These are phyloP conservation scores for Articulospora tetracladia DNA, from an alignment of 495 filamentous ascomycete species.

Conservation along the genomic window DNA sequence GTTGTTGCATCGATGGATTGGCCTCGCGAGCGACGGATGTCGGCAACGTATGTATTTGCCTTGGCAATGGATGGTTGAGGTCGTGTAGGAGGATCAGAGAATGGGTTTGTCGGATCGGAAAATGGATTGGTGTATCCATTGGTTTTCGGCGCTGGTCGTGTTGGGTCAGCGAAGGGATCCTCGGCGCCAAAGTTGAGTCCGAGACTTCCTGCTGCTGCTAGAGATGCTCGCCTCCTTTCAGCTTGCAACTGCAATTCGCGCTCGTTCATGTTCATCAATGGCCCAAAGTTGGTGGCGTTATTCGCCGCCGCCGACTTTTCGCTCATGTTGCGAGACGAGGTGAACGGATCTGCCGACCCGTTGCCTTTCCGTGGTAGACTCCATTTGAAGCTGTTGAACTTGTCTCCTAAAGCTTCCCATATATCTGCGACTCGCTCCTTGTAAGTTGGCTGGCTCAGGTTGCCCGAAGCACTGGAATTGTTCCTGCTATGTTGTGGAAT, in stretches of 20 bases:
- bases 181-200: constrained; percentile 31
- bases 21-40: constrained; percentile 41
- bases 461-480: constrained; percentile 20
- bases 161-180: constrained; percentile 40
- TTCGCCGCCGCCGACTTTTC: constrained; percentile 23
- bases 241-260: constrained; percentile 23
- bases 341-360: constrained; percentile 21
- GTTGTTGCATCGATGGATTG: constrained; percentile 33
- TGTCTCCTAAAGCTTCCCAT: constrained; percentile 38
- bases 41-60: constrained; percentile 36
- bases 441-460: constrained; percentile 14
- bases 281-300: constrained; percentile 22
- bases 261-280: constrained; percentile 24
- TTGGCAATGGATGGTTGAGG: constrained; percentile 22
- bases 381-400: constrained; percentile 31
- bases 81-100: constrained; percentile 35
- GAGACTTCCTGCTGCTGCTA: constrained; percentile 27
- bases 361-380: constrained; percentile 24
- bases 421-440: constrained; percentile 35
- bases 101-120: constrained; percentile 41
- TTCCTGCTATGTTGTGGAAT: constrained; percentile 36
- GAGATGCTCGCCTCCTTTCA: constrained; percentile 12
- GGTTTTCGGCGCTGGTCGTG: constrained; percentile 2
- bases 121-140: constrained; percentile 35
- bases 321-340: constrained; percentile 21